Percentiles rank a stretch among this genome's conserved stretches.
phyloP scores from a whole-genome alignment of 2,329 filamentous ascomycete species.

The Colletotrichum agaves region DNA sequence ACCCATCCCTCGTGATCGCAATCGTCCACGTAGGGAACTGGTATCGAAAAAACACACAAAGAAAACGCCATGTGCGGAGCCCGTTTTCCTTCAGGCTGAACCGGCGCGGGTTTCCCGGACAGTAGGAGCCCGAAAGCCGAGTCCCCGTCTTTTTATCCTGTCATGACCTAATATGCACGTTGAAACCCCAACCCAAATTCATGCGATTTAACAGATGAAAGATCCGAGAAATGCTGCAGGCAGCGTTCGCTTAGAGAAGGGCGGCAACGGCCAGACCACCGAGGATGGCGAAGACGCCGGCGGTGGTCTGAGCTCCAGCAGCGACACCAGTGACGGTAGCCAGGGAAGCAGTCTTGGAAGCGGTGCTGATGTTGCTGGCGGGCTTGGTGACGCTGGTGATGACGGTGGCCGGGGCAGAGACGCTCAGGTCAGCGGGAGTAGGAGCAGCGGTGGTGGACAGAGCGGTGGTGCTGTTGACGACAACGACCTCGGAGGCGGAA shows the following conservation, averaged over 20 bases:
- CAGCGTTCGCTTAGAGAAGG: slow-evolving; percentile 32
- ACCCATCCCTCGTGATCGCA: slow-evolving; percentile 32
- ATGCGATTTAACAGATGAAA: slow-evolving; percentile 33
- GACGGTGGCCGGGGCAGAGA: slow-evolving; percentile 40
- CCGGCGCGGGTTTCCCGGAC: neutral
- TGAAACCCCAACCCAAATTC: slow-evolving; percentile 32
- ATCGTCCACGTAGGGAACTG: slow-evolving; percentile 23
- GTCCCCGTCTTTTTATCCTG: slow-evolving; percentile 36
- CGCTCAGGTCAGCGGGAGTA: slow-evolving; percentile 29
- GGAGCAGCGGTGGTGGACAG: slow-evolving; percentile 39
- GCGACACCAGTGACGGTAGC: slow-evolving; percentile 21
- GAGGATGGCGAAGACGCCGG: slow-evolving; percentile 36
- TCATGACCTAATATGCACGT: slow-evolving; percentile 37
- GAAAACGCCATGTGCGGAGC: slow-evolving; percentile 33
- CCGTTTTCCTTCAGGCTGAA: slow-evolving; percentile 20
- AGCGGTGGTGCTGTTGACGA: slow-evolving; percentile 41
- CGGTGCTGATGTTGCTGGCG: slow-evolving; percentile 29
- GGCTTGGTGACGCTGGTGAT: slow-evolving; percentile 39
- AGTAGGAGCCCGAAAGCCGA: slow-evolving; percentile 25
- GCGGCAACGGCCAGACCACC: slow-evolving; percentile 37
- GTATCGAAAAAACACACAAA: slow-evolving; percentile 35
- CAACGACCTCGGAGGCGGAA: slow-evolving; percentile 41
- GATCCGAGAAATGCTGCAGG: slow-evolving; percentile 33
- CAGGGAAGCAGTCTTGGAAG: slow-evolving; percentile 21
- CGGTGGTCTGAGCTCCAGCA: slow-evolving; percentile 33